phyloP scores from a whole-genome alignment of 768 basidiomycete genomes.

The Mycena kentingensis region DNA sequence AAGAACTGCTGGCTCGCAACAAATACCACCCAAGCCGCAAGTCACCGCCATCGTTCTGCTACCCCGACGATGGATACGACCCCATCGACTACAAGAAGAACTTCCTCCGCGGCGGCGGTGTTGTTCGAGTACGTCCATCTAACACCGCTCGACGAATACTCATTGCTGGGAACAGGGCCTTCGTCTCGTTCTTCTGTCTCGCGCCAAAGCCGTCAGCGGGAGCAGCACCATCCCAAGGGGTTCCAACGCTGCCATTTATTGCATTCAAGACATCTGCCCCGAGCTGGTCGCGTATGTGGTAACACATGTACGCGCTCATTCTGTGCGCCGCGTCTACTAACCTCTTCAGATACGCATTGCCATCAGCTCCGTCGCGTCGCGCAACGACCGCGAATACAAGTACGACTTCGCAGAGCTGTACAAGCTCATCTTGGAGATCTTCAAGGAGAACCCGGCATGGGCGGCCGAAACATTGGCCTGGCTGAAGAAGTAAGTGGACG shows the following conservation, averaged over 20 bases:
- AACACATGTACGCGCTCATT: background rate
- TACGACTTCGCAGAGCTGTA: background rate
- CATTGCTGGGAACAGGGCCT: background rate
- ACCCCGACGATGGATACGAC: background rate
- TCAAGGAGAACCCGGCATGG: background rate
- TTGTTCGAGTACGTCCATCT: background rate
- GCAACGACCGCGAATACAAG: background rate
- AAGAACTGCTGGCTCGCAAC: background rate
- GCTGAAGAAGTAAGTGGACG: background rate
- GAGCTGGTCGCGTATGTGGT: background rate
- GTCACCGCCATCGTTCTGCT: background rate
- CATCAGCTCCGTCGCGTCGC: background rate
- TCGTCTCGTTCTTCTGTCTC: background rate
- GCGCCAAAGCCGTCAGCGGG: too few relatives aligned
- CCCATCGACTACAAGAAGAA: background rate
- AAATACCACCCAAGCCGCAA: background rate
- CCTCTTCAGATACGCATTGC: background rate
- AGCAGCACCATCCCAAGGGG: background rate
- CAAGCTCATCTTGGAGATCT: background rate
- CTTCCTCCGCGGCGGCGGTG: background rate
- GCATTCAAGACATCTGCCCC: background rate
- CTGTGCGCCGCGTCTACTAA: background rate
- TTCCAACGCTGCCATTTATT: background rate
- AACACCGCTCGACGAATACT: background rate
- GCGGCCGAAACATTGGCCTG: background rate